Percentiles rank a stretch among this genome's conserved stretches.
These are phyloP conservation scores for Dactylellina sp. DNA, from an alignment of 2,329 filamentous ascomycete genomes.

Conservation along the genomic window DNA sequence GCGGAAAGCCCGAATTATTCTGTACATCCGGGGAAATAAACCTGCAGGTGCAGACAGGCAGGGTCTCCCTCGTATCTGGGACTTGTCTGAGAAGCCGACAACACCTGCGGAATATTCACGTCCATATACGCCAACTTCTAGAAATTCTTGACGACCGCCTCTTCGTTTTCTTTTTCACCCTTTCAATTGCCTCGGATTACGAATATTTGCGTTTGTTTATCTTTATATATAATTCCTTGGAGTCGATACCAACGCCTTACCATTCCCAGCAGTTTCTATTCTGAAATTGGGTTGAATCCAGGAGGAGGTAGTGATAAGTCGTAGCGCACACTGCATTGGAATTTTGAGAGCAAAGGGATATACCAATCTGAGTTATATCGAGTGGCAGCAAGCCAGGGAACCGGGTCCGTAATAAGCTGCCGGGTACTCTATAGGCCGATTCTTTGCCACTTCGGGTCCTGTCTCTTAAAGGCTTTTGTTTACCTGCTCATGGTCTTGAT, in stretches of 20 bases:
- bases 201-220: constrained; percentile 46
- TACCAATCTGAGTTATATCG: constrained; percentile 38
- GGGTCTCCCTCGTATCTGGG: background rate
- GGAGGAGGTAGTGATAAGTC: constrained; percentile 55
- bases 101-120: constrained; percentile 9
- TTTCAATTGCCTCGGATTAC: constrained; percentile 12
- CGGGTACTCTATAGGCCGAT: constrained; percentile 17
- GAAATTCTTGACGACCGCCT: constrained; percentile 23
- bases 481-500: constrained; percentile 26
- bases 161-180: background rate
- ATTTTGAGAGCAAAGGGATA: constrained; percentile 55
- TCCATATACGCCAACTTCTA: constrained; percentile 25
- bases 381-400: constrained; percentile 50
- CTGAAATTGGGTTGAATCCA: constrained; percentile 57
- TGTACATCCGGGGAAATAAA: constrained; percentile 21
- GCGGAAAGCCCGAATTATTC: constrained; percentile 21
- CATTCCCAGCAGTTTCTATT: constrained; percentile 48
- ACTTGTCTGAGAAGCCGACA: constrained; percentile 7
- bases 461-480: constrained; percentile 46
- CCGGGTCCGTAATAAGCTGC: constrained; percentile 34
- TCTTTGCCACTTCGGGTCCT: constrained; percentile 29
- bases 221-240: constrained; percentile 47
- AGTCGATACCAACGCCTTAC: constrained; percentile 41
- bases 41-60: background rate
- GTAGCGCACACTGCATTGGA: constrained; percentile 40